Evolutionary conservation across 306 rosid species (phyloP), one percentile per base, ranked within the genome.

Genomic region (Phaseolus lunatus): DNA sequence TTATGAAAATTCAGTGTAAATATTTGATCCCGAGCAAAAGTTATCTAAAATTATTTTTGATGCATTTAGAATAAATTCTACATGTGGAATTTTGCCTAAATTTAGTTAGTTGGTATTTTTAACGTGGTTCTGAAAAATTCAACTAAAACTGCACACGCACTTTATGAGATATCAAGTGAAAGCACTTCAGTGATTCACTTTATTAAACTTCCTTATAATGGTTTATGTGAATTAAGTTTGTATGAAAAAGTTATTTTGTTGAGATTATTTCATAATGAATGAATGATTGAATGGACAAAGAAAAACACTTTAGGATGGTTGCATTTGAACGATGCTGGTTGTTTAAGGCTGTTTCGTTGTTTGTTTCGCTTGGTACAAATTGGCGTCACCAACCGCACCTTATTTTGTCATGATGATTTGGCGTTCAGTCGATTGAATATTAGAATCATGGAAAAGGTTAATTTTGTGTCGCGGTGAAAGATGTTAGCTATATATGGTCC

Each of bases 351-450:
- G 24, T 71, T 35, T 72, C 31, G n/a, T 14, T 20, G 66, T 16
- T 45, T 74, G 70, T 29, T 37, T 71, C 6, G 57, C 47, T 67
- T 45, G 43, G 27, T 54, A 18, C n/a, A 35, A 64, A 35, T 64
- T 29, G 68, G 14, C 15, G 47, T 62, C 26, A 31, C 44, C 68
- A n/a, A 9, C 45, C 67, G 67, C 67, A 61, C 10, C 16, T 61
- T 63, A 3, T 37, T 37, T 59, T 13, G 13, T 24, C 10, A 61
- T 54, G 31, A 68, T 77, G 68, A 71, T 64, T 57, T 54, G 16
- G 35, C 73, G 9, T 77, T 67, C 19, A 27, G 13, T 67, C 41
- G 14, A 47, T 41, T n/a, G 37, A 24, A 15, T 2, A 61, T 35
- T 37, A 9, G 59, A 67, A 50, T 9, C 41, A 10, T 48, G 13